phyloP scores from a whole-genome alignment of 331 rosid genomes.

The Prunus yedoensis region DNA sequence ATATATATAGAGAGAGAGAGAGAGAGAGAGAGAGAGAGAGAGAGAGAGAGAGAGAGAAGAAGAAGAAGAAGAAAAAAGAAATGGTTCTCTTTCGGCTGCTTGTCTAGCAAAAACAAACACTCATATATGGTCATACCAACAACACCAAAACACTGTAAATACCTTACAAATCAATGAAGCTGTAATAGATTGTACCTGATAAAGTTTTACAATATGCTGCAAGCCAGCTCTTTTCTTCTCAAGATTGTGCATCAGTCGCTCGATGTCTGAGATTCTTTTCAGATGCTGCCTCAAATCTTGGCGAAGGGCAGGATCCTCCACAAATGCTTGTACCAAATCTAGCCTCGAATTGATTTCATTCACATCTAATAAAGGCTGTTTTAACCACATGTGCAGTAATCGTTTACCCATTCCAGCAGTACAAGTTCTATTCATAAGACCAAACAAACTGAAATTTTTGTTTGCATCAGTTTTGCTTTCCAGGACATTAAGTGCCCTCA shows the following conservation, averaged over 20 bases:
- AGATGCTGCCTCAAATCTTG: constrained; percentile 91
- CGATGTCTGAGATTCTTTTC: constrained; percentile 86
- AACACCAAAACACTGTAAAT: background rate
- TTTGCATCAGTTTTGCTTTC: constrained; percentile 94
- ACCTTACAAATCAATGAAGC: constrained; percentile 19
- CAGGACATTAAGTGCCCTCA: constrained; percentile 89
- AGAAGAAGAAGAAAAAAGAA: too few relatives aligned
- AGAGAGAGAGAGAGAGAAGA: too few relatives aligned
- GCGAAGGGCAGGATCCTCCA: constrained; percentile 77
- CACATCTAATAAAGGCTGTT: constrained; percentile 86
- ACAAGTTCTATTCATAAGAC: constrained; percentile 95
- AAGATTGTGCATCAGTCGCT: constrained; percentile 71
- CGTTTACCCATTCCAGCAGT: constrained; percentile 99
- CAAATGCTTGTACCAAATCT: constrained; percentile 90
- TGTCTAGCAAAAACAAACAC: background rate
- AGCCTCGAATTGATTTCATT: constrained; percentile 74
- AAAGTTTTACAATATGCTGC: constrained; percentile 89
- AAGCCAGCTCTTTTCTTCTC: constrained; percentile 85
- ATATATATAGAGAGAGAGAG: too few relatives aligned
- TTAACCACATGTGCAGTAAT: constrained; percentile 87
- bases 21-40: too few relatives aligned
- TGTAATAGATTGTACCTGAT: constrained; percentile 56
- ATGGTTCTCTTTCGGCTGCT: too few relatives aligned
- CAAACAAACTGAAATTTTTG: constrained; percentile 93
- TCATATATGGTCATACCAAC: constrained; percentile 9